phyloP scores from a whole-genome alignment of 2,329 filamentous ascomycete species.

The Chaetothyriales sp. region DNA sequence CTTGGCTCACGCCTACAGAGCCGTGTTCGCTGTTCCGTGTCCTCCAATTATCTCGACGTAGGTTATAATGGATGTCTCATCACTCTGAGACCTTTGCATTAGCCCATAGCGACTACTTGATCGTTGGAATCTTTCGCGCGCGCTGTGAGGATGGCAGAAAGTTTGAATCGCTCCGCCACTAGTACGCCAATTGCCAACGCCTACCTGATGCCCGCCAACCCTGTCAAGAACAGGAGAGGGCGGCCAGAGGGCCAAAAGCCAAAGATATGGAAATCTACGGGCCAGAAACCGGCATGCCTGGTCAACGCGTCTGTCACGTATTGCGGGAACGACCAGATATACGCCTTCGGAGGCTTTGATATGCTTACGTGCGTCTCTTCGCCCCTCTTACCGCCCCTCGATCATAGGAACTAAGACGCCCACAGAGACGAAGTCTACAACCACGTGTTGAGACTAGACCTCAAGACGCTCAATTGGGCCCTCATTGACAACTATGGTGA shows the following conservation, averaged over 20 bases:
- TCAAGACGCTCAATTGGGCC: conserved; percentile 81
- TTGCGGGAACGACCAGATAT: conserved; percentile 93
- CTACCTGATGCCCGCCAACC: conserved; percentile 82
- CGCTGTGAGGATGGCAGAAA: not conserved
- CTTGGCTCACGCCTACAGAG: not conserved
- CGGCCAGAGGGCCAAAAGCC: conserved; percentile 52
- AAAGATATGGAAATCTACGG: conserved; percentile 63
- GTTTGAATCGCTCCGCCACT: conserved; percentile 7
- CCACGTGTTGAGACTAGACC: conserved; percentile 79
- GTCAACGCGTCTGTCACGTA: conserved; percentile 99
- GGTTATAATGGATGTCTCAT: not conserved
- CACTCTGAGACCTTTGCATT: not conserved
- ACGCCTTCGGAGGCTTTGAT: conserved; percentile 95
- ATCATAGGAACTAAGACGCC: not conserved
- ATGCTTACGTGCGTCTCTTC: conserved; percentile 55
- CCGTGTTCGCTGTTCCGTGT: not conserved
- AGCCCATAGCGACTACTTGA: not conserved
- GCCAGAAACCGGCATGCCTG: conserved; percentile 77
- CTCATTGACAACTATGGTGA: conserved; percentile 83
- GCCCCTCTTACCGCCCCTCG: not conserved
- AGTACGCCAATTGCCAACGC: conserved; percentile 32
- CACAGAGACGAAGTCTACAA: conserved; percentile 81
- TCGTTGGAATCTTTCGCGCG: not conserved
- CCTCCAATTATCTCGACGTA: not conserved
- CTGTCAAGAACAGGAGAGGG: conserved; percentile 49